Percentiles rank a stretch among this genome's conserved stretches.
Conservation (phyloP, 306 rosid species). For the Datisca glomerata region DNA sequence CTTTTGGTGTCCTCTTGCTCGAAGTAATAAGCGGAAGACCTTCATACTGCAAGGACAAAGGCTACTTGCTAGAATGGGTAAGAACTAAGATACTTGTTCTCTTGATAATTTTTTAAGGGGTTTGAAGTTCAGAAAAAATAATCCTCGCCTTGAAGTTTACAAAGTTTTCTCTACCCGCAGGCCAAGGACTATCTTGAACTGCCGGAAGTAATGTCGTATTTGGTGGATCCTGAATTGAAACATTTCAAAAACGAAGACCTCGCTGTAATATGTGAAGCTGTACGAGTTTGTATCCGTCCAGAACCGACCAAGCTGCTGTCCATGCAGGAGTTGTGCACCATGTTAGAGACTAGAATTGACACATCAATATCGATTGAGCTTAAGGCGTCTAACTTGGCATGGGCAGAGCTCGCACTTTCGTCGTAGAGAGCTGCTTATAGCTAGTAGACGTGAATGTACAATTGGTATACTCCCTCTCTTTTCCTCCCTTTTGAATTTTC, state of each 20-base stretch:
- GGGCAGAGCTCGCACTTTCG: slow-evolving; percentile 97
- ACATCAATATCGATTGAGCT: slow-evolving; percentile 57
- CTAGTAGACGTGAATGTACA: too few species aligned
- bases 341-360: slow-evolving; percentile 80
- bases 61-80: slow-evolving; percentile 92
- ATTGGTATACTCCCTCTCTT: too few species aligned
- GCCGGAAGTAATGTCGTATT: slow-evolving; percentile 65
- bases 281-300: slow-evolving; percentile 50
- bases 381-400: slow-evolving; percentile 79
- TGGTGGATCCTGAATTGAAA: slow-evolving; percentile 81
- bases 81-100: slow-evolving; percentile 8
- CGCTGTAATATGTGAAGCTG: slow-evolving; percentile 66
- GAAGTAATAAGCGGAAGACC: slow-evolving; percentile 89
- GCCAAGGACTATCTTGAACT: slow-evolving; percentile 74
- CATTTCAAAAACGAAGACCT: slow-evolving; percentile 68
- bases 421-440: too few species aligned
- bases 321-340: slow-evolving; percentile 52
- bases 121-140: background rate
- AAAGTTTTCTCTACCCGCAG: slow-evolving; percentile 29
- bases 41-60: slow-evolving; percentile 68
- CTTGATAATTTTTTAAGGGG: too few species aligned
- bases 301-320: slow-evolving; percentile 41
- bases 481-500: too few species aligned
- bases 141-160: background rate
- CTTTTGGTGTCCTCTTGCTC: slow-evolving; percentile 72